Evolutionary conservation across 176 grass and related monocot genomes (phyloP).

Genomic region (Tuctoria greenei): DNA sequence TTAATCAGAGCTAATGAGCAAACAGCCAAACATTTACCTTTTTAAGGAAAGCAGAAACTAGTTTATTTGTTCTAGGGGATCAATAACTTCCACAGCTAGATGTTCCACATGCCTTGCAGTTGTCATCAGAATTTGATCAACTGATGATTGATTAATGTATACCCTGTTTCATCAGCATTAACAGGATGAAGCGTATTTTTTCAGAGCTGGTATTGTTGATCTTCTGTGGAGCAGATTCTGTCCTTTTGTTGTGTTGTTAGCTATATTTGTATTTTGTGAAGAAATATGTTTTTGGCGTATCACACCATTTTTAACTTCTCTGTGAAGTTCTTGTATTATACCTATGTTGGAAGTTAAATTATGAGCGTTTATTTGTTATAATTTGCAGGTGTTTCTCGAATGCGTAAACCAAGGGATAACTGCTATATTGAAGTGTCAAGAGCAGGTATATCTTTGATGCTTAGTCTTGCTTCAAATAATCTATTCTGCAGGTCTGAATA

Average conservation of each 20-base stretch:
- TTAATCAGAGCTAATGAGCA: background rate
- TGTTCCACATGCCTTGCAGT: background rate
- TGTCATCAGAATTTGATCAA: constrained; percentile 2
- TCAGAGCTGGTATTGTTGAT: background rate
- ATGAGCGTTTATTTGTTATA: constrained; percentile 25
- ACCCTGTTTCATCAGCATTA: constrained; percentile 6
- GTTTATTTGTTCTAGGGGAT: constrained; percentile 16
- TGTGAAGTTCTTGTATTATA: background rate
- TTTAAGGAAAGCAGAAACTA: background rate
- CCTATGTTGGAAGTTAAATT: background rate
- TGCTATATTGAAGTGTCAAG: constrained; percentile 81
- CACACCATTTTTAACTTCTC: constrained; percentile 1
- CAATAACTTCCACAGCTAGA: background rate
- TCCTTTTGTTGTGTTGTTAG: background rate
- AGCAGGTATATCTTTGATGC: constrained; percentile 67
- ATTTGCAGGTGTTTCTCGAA: constrained; percentile 67
- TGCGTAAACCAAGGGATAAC: constrained; percentile 71
- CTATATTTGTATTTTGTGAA: background rate
- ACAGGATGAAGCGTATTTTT: background rate
- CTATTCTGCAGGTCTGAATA: constrained; percentile 26
- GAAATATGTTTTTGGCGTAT: constrained; percentile 7
- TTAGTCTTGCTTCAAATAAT: constrained; percentile 24
- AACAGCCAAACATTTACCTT: constrained; percentile 3
- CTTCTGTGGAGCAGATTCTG: background rate
- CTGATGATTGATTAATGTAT: background rate